These are phyloP conservation scores for Brachypodium distachyon DNA, from an alignment of 202 grass and related monocot species.

Conservation along the genomic window DNA sequence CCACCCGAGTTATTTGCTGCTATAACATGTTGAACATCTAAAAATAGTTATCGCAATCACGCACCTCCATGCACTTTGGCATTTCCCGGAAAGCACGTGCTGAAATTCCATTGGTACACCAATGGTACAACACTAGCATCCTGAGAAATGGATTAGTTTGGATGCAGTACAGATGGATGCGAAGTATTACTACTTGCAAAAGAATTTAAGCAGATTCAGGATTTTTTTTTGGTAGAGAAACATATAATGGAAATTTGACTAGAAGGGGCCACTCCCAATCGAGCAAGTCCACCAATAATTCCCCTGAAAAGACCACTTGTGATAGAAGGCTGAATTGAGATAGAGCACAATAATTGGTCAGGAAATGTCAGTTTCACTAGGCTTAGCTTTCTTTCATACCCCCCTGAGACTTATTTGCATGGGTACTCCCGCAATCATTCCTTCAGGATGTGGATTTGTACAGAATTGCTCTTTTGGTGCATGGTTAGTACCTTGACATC, in stretches of 20 bases:
- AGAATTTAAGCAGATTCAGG: background rate
- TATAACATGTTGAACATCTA: too few species aligned
- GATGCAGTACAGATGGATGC: background rate
- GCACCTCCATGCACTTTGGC: too few species aligned
- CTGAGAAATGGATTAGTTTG: background rate
- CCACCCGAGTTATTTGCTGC: too few species aligned
- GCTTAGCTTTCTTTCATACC: background rate
- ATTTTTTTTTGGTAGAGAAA: background rate
- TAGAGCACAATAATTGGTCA: constrained; percentile 40
- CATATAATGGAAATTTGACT: background rate
- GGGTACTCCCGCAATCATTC: background rate
- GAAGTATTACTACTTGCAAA: background rate
- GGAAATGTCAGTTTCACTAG: constrained; percentile 25
- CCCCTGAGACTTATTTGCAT: background rate
- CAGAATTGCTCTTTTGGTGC: background rate
- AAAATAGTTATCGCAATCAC: too few species aligned
- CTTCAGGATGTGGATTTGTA: background rate
- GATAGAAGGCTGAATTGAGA: constrained; percentile 16
- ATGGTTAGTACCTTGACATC: background rate
- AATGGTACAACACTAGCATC: background rate
- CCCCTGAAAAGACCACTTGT: constrained; percentile 18
- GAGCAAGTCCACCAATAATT: constrained; percentile 12
- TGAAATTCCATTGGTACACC: background rate
- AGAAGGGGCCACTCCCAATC: background rate
- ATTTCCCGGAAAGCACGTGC: background rate